Base-by-base conservation (phyloP, 2,329 filamentous ascomycete species). In the Hirsutella thompsonii region DNA sequence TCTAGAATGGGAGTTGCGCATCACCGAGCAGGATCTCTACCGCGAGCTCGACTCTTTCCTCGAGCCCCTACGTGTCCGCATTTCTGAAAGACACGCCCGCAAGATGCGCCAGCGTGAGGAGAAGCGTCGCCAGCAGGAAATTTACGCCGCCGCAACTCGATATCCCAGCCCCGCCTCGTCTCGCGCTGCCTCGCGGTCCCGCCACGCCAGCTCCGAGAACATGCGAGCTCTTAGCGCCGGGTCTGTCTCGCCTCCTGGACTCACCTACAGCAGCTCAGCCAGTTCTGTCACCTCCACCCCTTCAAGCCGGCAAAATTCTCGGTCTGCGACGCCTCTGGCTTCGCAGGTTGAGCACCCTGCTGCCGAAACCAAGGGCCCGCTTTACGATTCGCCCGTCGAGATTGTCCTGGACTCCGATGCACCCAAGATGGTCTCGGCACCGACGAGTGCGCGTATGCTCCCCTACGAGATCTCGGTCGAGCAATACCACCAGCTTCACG, bases 1-100 rank as follows among this genome's bases (percentile, higher is more conserved):
- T 35, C 73, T 98, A 36, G 85, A 95, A 59, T 98, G 89, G 87
- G 87, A 98, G 51, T 76, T 94, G 45, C 76, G 85, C 50, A 88
- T 98, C 56, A 80, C 72, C 34, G 79, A 88, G 55, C 73, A 89
- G 42, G 88, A 96, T 54, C 79, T 98, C 35, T 87, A 94, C 68
- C 72, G 70, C 49, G 85, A 94, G 60, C 73, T 96, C 33, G 87
- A 95, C 52, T 76, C 76, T 34, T 96, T 96, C 72, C 75, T 98
- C 36, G 79, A 79, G 28, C 90, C 90, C 21, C 84, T 96, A 55
- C 83, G 89, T 46, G 58, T 68, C 36, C 68, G 74, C 45, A 65
- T 79, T 41, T 61, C 67, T 46, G 66, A 66, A 36, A 64, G 68
- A 54, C 64, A 74, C 50, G 60, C 61, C 41, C 67, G 68, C 50